A percentile compares a stretch with the other conserved stretches of the same genome.
phyloP scores from a whole-genome alignment of 768 basidiomycete species.

The Tylopilus sp. region DNA sequence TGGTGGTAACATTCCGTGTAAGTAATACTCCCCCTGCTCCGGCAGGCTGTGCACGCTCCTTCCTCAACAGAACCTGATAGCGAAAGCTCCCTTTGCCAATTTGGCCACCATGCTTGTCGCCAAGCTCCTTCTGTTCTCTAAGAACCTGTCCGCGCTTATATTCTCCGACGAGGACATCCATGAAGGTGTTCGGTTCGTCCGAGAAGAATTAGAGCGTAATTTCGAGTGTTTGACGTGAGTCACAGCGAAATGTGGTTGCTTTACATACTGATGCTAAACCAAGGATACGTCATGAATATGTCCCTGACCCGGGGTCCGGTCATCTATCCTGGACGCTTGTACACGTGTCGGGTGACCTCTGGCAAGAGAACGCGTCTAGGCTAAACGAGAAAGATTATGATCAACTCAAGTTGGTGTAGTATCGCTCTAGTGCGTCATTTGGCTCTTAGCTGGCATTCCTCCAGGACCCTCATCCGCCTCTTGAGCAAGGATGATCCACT shows the following conservation, averaged over 20 bases:
- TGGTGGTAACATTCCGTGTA: constrained; percentile 89
- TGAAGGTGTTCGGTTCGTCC: constrained; percentile 86
- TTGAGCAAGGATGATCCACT: constrained; percentile 65
- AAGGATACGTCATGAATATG: constrained; percentile 96
- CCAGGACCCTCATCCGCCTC: constrained; percentile 70
- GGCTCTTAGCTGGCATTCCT: not conserved
- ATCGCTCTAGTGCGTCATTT: not conserved
- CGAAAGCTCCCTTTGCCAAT: constrained; percentile 83
- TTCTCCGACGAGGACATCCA: constrained; percentile 94
- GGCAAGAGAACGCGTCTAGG: constrained; percentile 90
- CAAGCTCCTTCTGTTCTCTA: constrained; percentile 80
- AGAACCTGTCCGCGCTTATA: constrained; percentile 79
- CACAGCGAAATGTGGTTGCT: not conserved
- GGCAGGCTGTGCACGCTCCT: constrained; percentile 1
- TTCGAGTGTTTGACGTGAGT: constrained; percentile 90
- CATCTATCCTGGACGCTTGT: constrained; percentile 95
- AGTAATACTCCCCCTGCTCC: constrained; percentile 7
- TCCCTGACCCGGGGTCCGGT: constrained; percentile 83
- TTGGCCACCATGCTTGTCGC: constrained; percentile 90
- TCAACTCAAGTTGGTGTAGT: constrained; percentile 66
- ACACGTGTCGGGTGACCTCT: constrained; percentile 95
- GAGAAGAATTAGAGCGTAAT: constrained; percentile 78
- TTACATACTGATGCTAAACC: constrained; percentile 1
- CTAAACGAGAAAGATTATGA: constrained; percentile 82
- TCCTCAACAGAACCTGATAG: constrained; percentile 73